Conservation (phyloP, 2,329 filamentous ascomycete genomes). For the Cryphonectria nitschkei region DNA sequence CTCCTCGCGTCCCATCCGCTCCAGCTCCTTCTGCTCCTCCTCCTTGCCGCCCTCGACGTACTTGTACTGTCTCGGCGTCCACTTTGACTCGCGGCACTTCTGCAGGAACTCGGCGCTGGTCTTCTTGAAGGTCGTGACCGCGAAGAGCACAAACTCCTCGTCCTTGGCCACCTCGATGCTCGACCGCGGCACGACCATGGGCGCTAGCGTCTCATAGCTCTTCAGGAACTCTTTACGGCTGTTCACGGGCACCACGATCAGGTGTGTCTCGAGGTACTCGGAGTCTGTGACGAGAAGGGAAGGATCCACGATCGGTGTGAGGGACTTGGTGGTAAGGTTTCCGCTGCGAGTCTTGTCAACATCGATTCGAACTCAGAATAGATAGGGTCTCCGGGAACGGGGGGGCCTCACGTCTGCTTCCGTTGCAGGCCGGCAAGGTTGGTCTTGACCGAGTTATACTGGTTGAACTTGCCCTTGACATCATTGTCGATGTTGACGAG, state of each 20-base stretch:
- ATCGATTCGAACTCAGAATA: neutral
- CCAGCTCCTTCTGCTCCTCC: slow-evolving; percentile 85
- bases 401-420: slow-evolving; percentile 73
- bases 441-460: slow-evolving; percentile 91
- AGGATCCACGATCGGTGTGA: slow-evolving; percentile 86
- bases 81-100: slow-evolving; percentile 90
- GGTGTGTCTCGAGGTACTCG: slow-evolving; percentile 95
- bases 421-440: slow-evolving; percentile 80
- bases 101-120: slow-evolving; percentile 83
- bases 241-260: slow-evolving; percentile 83
- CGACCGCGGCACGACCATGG: slow-evolving; percentile 93
- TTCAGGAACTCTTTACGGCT: slow-evolving; percentile 86
- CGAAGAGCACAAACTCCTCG: slow-evolving; percentile 86
- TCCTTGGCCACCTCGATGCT: slow-evolving; percentile 80
- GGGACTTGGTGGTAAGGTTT: slow-evolving; percentile 91
- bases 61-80: slow-evolving; percentile 93
- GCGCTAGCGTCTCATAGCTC: slow-evolving; percentile 83
- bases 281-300: slow-evolving; percentile 81
- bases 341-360: slow-evolving; percentile 57
- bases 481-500: slow-evolving; percentile 92
- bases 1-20: slow-evolving; percentile 81
- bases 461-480: slow-evolving; percentile 89
- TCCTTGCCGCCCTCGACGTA: slow-evolving; percentile 88
- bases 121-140: slow-evolving; percentile 94
- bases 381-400: neutral